These are phyloP conservation scores for Maudiozyma humilis DNA, from an alignment of 1,139 yeast genomes.

Conservation along the genomic window DNA sequence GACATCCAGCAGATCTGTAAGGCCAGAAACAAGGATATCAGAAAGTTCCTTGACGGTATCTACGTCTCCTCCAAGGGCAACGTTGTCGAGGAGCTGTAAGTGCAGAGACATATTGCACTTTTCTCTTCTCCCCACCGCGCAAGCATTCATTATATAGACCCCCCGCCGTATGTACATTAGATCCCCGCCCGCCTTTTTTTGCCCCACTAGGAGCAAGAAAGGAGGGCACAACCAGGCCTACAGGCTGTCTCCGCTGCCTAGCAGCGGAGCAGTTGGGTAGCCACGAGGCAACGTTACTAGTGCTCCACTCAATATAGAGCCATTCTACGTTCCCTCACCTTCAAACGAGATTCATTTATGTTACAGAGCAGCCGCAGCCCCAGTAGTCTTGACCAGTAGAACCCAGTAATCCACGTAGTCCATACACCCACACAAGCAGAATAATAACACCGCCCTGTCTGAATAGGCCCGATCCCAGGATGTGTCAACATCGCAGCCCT, in stretches of 20 bases:
- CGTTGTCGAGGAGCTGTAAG: slow-evolving; percentile 43
- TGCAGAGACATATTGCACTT: background rate
- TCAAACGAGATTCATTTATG: slow-evolving; percentile 1
- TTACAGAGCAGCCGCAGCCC: background rate
- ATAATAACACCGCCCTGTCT: too few species aligned
- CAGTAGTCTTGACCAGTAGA: too few species aligned
- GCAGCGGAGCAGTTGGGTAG: background rate
- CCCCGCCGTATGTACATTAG: slow-evolving; percentile 2
- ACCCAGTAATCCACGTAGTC: too few species aligned
- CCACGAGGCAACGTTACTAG: slow-evolving; percentile 8
- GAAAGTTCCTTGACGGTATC: slow-evolving; percentile 99
- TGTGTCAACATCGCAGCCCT: too few species aligned
- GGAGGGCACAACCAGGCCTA: background rate
- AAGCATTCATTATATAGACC: background rate
- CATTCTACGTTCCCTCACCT: slow-evolving; percentile 6
- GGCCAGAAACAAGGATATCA: slow-evolving; percentile 99
- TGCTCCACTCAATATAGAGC: slow-evolving; percentile 9
- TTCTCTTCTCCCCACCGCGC: background rate
- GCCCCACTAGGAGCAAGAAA: background rate
- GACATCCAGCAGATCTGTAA: slow-evolving; percentile 97
- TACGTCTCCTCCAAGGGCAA: slow-evolving; percentile 95
- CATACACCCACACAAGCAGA: too few species aligned
- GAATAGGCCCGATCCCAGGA: too few species aligned
- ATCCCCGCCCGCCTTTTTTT: background rate
- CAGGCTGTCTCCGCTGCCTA: background rate